Evolutionary conservation across 768 basidiomycete genomes (phyloP), one percentile per base, ranked within the genome.

Genomic region (Phanerochaete sordida): DNA sequence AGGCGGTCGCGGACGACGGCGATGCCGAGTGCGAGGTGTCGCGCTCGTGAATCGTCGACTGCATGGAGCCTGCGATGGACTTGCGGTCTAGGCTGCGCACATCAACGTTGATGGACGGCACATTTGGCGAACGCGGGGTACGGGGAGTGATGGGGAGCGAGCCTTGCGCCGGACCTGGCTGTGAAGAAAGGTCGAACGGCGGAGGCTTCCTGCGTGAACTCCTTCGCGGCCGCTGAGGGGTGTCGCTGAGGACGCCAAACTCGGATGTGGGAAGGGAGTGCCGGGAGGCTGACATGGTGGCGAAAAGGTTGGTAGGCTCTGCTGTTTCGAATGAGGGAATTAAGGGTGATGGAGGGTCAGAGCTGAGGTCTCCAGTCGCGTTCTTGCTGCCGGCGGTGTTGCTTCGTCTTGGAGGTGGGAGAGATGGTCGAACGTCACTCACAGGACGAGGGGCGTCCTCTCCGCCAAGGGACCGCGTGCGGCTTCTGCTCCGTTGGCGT

Each of bases 311-410:
- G 61, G 82, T 78, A 26, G 74, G 70, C 9, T 74, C 76, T 1
- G 70, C 68, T 0, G 77, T 81, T 7, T 79, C 81, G 60, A 85
- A 85, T 19, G 76, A 69, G 5, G 84, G 83, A 9, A 82, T 81
- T 43, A 72, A 75, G 19, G 80, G 82, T 1, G 81, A 79, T 46
- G 70, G 60, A n/a, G 60, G 63, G 26, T 30, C 12, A 3, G 35
- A 21, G 8, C 30, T 24, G 45, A 15, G 7, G 16, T 43, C 48
- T 26, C 7, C 23, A 11, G 54, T 12, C 33, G 23, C n/a, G 54
- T 27, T 1, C 61, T 60, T 39, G 23, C 46, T 46, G 46, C 60
- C 37, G 61, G 61, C 39, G 0, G 59, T 37, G n/a, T 58, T 52
- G 30, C 48, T 51, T 7, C 56, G 60, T 46, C 62, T 57, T 23